Evolutionary conservation across 2,329 filamentous ascomycete species (phyloP), one percentile per base, ranked within the genome.

Genomic region (Tolypocladium guangdongense): DNA sequence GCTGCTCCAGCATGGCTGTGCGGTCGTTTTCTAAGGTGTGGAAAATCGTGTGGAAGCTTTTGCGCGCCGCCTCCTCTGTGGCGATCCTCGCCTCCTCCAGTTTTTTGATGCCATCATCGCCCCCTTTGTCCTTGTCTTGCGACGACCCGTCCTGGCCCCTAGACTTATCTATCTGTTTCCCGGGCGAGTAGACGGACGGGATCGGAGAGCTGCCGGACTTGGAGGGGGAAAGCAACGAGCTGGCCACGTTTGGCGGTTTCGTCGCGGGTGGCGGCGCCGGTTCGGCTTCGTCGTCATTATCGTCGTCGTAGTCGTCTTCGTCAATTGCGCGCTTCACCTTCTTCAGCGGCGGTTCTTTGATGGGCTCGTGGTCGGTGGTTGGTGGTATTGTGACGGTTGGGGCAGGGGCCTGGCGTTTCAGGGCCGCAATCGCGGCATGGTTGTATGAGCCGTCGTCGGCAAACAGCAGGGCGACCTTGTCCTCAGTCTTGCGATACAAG

Each of bases 1-100:
- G 90, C 70, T 99, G 93, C 69, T 99, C 93, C 54, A 97, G 73
- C 93, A 99, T 97, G 49, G 93, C 93, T 62, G 92, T 90, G 53
- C 89, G 83, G 66, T 99, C 93, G 67, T 92, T 93, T 70, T 99
- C 93, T 35, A 97, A 78, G 1, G 93, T 96, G 69, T 96, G 92
- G 70, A 97, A 95, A 59, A 96, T 80, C 11, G 90, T 95, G 66
- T 96, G 87, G 69, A 96, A 97, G 71, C 87, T 93, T 63, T 84
- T 82, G 71, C 90, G 90, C 45, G 90, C 93, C 50, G 88, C 86
- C 64, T 95, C 90, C 64, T 96, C 92, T 49, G 88, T 91, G 33
- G 88, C 89, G 67, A 86, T 91, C 67, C 93, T 93, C 60, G 90
- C 89, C 65, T 95, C 88, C 69, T 97, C 91, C 58, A 97, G 73